Conservation (phyloP, 192 early-diverging fungal genomes). For the Phlyctochytrium arcticum region DNA sequence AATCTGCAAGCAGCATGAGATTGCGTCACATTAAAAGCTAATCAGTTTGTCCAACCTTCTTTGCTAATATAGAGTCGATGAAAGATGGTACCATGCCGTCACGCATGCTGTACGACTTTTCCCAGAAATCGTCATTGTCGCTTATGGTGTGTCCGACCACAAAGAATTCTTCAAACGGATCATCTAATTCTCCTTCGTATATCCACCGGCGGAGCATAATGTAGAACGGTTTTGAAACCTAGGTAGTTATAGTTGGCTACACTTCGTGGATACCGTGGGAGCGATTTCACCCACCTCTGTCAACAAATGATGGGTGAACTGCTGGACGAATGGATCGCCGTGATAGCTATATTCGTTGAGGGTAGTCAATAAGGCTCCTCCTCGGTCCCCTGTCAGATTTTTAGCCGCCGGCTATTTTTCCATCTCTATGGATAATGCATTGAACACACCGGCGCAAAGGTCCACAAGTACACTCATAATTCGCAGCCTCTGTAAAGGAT, state of each 20-base stretch:
- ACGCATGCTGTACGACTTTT: constrained; percentile 67
- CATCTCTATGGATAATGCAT: no score
- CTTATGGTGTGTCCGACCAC: constrained; percentile 53
- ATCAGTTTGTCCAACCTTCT: constrained; percentile 54
- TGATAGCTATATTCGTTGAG: constrained; percentile 83
- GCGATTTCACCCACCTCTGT: constrained; percentile 48
- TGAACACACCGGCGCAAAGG: constrained; percentile 35
- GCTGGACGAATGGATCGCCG: constrained; percentile 84
- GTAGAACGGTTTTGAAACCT: constrained; percentile 85
- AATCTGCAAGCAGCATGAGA: constrained; percentile 48
- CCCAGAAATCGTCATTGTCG: constrained; percentile 76
- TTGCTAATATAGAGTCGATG: constrained; percentile 66
- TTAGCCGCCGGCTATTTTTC: background rate
- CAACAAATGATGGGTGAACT: constrained; percentile 72
- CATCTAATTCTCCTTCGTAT: constrained; percentile 88
- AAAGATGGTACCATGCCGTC: constrained; percentile 86
- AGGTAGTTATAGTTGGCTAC: no score
- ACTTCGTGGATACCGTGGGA: background rate
- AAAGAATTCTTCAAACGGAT: constrained; percentile 92
- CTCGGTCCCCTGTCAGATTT: constrained; percentile 50
- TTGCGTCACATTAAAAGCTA: background rate
- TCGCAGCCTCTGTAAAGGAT: constrained; percentile 70
- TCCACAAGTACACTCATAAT: constrained; percentile 72
- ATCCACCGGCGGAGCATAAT: constrained; percentile 89
- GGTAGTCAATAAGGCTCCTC: constrained; percentile 66